Evolutionary conservation across 148 eudicot genomes (phyloP).

Genomic region (Rhododendron vialii): DNA sequence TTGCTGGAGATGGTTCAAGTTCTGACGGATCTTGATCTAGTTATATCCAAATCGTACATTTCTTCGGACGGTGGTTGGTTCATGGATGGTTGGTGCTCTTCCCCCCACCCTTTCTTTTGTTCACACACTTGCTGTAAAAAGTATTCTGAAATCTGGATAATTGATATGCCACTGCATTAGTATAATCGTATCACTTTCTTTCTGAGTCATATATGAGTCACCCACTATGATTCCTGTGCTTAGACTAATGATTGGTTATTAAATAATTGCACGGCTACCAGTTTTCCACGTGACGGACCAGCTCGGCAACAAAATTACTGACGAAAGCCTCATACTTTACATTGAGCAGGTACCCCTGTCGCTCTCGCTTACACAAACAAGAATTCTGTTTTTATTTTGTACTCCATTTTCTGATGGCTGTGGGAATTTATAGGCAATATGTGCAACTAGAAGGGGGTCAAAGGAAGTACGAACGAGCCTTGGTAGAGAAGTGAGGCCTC

Average conservation of each 20-base stretch:
- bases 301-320: conserved; percentile 70
- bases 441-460: conserved; percentile 34
- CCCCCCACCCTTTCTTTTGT: not conserved
- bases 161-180: not conserved
- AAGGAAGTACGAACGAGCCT: conserved; percentile 20
- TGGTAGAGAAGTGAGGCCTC: conserved; percentile 27
- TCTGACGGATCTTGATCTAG: conserved; percentile 81
- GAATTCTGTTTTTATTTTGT: not conserved
- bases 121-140: not conserved
- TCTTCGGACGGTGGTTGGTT: conserved; percentile 92
- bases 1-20: conserved; percentile 88
- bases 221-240: conserved; percentile 2
- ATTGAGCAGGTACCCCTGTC: conserved; percentile 51
- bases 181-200: not conserved
- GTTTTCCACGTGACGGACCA: conserved; percentile 94
- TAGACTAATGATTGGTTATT: conserved; percentile 12
- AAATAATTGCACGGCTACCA: conserved; percentile 28
- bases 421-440: conserved; percentile 30
- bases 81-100: conserved; percentile 73
- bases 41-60: conserved; percentile 81
- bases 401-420: not conserved
- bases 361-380: conserved; percentile 5
- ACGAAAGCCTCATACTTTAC: conserved; percentile 58
- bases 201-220: conserved; percentile 13
- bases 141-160: not conserved